Evolutionary conservation across 2,329 filamentous ascomycete genomes (phyloP).

Genomic region (Magnaporthiopsis rhizophila): DNA sequence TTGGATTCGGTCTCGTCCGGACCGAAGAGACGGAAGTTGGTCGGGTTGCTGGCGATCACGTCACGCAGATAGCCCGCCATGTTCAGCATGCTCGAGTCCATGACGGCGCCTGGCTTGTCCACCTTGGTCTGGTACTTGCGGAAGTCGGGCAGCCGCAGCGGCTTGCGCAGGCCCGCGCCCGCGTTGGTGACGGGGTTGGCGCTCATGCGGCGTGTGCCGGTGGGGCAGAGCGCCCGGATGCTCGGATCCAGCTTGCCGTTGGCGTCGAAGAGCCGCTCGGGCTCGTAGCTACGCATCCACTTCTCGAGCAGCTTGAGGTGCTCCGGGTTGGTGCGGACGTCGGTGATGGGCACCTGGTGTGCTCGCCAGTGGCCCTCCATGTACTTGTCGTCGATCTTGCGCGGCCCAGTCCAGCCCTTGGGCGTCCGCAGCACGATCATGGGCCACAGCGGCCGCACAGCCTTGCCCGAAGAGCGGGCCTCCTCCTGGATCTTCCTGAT

Average conservation of each 20-base stretch:
- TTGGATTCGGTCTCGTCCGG: conserved; percentile 79
- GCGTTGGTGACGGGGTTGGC: conserved; percentile 71
- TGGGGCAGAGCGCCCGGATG: conserved; percentile 56
- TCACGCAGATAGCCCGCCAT: conserved; percentile 62
- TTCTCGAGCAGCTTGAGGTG: conserved; percentile 62
- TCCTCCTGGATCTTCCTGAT: conserved; percentile 64
- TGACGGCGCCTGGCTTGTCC: conserved; percentile 48
- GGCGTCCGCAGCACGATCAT: conserved; percentile 72
- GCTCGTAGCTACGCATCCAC: conserved; percentile 72
- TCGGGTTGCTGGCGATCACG: conserved; percentile 54
- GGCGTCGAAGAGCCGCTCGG: conserved; percentile 61
- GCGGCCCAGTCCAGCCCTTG: conserved; percentile 73
- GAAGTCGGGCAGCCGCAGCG: conserved; percentile 64
- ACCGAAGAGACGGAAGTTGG: conserved; percentile 67
- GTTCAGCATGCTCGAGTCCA: conserved; percentile 59
- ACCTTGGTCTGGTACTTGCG: conserved; percentile 57
- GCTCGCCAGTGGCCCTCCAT: conserved; percentile 72
- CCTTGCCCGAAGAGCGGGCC: conserved; percentile 60
- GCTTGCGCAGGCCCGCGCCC: conserved; percentile 52
- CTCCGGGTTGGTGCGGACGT: conserved; percentile 55
- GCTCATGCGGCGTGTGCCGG: conserved; percentile 62
- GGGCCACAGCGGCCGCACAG: conserved; percentile 66
- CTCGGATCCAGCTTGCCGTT: conserved; percentile 55
- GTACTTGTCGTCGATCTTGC: conserved; percentile 61
- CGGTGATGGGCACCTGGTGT: conserved; percentile 70